Conservation (phyloP, 495 filamentous ascomycete species). For the Penicillium ucsense region DNA sequence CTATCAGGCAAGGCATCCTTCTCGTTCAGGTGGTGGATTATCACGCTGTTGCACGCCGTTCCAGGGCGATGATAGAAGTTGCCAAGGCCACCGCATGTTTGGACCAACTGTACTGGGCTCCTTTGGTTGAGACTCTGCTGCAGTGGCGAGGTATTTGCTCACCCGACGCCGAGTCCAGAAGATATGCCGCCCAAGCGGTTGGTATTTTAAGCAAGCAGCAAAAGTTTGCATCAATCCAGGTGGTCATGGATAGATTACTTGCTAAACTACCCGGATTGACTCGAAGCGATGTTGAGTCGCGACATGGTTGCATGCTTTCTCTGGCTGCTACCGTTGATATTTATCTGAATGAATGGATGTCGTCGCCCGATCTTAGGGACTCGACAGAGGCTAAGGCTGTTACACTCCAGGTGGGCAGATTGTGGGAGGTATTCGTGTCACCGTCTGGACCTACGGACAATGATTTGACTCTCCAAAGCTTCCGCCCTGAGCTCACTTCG, state of each 20-base stretch:
- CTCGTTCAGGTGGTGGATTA: constrained; percentile 89
- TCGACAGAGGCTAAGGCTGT: constrained; percentile 12
- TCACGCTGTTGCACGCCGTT: constrained; percentile 79
- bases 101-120: constrained; percentile 56
- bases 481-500: constrained; percentile 60
- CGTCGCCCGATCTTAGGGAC: constrained; percentile 3
- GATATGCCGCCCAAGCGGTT: constrained; percentile 60
- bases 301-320: constrained; percentile 58
- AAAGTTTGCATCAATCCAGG: constrained; percentile 20
- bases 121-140: constrained; percentile 60
- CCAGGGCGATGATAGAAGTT: constrained; percentile 69
- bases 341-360: constrained; percentile 12
- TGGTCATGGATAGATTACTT: constrained; percentile 31
- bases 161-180: constrained; percentile 59
- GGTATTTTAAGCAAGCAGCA: constrained; percentile 43
- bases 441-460: constrained; percentile 27
- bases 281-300: constrained; percentile 52
- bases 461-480: constrained; percentile 37
- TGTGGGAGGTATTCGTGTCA: constrained; percentile 35
- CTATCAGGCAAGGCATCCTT: constrained; percentile 65
- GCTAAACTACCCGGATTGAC: constrained; percentile 38
- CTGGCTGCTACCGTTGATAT: constrained; percentile 38
- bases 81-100: constrained; percentile 55
- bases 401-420: constrained; percentile 12
- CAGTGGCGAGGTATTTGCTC: constrained; percentile 82